Base-by-base conservation (phyloP, 2,329 filamentous ascomycete species). In the Stemphylium beticola region DNA sequence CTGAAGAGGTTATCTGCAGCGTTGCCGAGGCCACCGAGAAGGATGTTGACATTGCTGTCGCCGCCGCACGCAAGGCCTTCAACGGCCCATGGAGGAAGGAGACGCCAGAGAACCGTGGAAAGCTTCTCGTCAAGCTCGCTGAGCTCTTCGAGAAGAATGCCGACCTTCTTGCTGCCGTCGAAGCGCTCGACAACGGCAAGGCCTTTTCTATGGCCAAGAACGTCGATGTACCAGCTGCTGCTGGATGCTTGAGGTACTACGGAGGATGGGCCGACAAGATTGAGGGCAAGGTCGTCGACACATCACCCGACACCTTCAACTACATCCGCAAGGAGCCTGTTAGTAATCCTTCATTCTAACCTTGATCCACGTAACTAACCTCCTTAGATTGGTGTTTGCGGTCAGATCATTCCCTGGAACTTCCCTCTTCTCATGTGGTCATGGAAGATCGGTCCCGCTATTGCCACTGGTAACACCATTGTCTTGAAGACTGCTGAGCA, bases 221-320 rank as follows among this genome's bases (percentile, higher is more conserved):
- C 61, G 57, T 65, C 38, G 92, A 96, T 72, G 83, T 96, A 37
- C 79, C 76, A 49, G 83, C 85, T 65, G 87, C 87, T 54, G 81
- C 85, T 62, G 87, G 83, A 71, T 88, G 85, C 79, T 77, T 97
- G 70, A 87, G 92, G 77, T 97, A 93, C 81, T 95, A 93, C 69
- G 92, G 85, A 71, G 92, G 92, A 58, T 96, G 89, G 87, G 90
- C 92, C 69, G 92, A 96, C 83, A 96, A 96, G 87, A 88, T 95
- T 64, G 83, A 87, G 77, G 92, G 92, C 77, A 92, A 93, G 82
- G 91, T 92, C 52, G 87, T 95, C 62, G 90, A 96, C 69, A 90
- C 91, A 65, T 81, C 84, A 69, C 84, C 85, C 54, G 87, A 90
- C 63, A 91, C 88, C 77, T 92, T 96, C 80, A 88, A 91, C 81